Percentiles rank a stretch among this genome's conserved stretches.
These are phyloP conservation scores for Atalantia buxifolia DNA, from an alignment of 345 rosid species.

Conservation along the genomic window DNA sequence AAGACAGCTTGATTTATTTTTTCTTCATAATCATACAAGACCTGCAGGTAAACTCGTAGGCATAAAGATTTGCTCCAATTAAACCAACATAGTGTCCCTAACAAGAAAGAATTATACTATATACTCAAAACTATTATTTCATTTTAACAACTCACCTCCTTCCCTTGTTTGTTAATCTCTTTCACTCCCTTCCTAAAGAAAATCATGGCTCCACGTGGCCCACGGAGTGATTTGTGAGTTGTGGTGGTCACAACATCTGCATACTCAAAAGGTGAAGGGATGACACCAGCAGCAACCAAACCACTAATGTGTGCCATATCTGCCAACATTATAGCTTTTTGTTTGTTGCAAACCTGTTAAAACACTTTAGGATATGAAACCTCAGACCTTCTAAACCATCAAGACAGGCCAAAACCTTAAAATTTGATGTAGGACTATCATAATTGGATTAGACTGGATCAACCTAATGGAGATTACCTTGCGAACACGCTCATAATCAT, in stretches of 20 bases:
- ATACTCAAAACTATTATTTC: not conserved
- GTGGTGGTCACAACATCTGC: slow-evolving; percentile 98
- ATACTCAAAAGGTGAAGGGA: slow-evolving; percentile 98
- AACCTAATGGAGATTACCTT: slow-evolving; percentile 45
- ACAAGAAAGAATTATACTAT: not conserved
- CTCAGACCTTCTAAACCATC: slow-evolving; percentile 10
- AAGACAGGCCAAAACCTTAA: slow-evolving; percentile 4
- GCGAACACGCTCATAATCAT: slow-evolving; percentile 88
- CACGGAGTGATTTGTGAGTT: slow-evolving; percentile 98
- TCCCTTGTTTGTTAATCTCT: slow-evolving; percentile 89
- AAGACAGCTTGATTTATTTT: slow-evolving; percentile 96
- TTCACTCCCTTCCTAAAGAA: slow-evolving; percentile 93
- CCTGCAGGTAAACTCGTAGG: slow-evolving; percentile 38
- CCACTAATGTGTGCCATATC: slow-evolving; percentile 99
- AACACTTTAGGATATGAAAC: slow-evolving; percentile 9
- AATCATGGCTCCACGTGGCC: slow-evolving; percentile 99
- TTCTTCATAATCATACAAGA: slow-evolving; percentile 89
- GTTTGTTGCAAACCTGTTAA: slow-evolving; percentile 92
- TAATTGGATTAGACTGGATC: not conserved
- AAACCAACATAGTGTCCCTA: not conserved
- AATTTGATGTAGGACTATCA: not conserved
- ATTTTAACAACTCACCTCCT: slow-evolving; percentile 55
- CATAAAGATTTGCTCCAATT: slow-evolving; percentile 6
- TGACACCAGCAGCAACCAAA: slow-evolving; percentile 89
- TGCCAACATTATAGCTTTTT: slow-evolving; percentile 84